Percentiles rank a stretch among this genome's conserved stretches.
phyloP scores from a whole-genome alignment of 1,284 basidiomycete species.

The Xerocomus minutiporus region DNA sequence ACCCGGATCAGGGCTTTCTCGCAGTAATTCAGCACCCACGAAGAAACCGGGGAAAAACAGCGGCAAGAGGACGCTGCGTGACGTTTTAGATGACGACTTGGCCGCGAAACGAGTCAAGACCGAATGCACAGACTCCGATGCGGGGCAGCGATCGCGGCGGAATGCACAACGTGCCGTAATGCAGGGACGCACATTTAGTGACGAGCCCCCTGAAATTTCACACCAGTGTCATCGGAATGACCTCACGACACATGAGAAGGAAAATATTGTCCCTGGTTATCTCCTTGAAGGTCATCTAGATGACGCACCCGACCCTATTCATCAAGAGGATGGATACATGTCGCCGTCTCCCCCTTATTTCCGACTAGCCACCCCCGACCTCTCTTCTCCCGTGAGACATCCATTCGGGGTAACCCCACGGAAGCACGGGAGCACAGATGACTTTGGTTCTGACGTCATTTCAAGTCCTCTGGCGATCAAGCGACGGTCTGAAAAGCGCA shows the following conservation, averaged over 20 bases:
- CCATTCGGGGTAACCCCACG: constrained; percentile 14
- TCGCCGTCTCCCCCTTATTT: constrained; percentile 57
- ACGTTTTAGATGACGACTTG: constrained; percentile 63
- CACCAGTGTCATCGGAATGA: constrained; percentile 44
- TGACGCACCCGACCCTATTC: constrained; percentile 32
- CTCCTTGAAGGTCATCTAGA: constrained; percentile 30
- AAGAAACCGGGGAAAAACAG: constrained; percentile 52
- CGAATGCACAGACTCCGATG: constrained; percentile 19
- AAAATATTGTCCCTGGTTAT: constrained; percentile 37
- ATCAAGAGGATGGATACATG: constrained; percentile 74
- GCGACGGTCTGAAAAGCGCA: constrained; percentile 19
- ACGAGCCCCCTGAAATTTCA: constrained; percentile 39
- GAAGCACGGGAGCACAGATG: constrained; percentile 26
- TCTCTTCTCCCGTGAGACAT: constrained; percentile 54
- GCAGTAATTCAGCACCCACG: constrained; percentile 29
- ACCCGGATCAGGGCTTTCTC: constrained; percentile 28
- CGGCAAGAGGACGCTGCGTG: constrained; percentile 67
- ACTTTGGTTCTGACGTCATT: constrained; percentile 54
- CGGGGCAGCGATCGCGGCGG: constrained; percentile 33
- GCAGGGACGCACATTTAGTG: constrained; percentile 5
- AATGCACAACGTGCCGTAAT: constrained; percentile 20
- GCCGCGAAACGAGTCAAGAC: constrained; percentile 47
- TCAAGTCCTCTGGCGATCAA: constrained; percentile 53
- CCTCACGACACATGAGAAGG: constrained; percentile 32
- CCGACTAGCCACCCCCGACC: constrained; percentile 49